phyloP scores from a whole-genome alignment of 441 rosid genomes.

The Iberis amara region DNA sequence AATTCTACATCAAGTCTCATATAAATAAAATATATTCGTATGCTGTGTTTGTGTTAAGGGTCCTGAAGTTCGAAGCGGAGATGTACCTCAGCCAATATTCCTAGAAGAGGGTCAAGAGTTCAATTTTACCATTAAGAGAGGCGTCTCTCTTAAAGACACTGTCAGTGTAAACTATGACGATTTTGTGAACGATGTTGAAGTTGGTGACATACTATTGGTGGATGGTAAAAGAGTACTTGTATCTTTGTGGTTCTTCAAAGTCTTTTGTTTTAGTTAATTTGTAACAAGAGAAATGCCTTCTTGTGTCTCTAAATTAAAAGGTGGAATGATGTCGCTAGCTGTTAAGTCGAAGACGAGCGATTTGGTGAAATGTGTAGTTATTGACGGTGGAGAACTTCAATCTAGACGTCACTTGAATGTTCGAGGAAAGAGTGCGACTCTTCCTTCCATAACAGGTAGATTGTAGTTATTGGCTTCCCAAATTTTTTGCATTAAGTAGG shows the following conservation, averaged over 20 bases:
- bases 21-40: neutral
- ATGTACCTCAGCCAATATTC: conserved; percentile 73
- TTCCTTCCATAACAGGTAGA: conserved; percentile 91
- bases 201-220: conserved; percentile 77
- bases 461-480: conserved; percentile 2
- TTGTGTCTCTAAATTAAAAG: conserved; percentile 33
- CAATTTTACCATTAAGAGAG: conserved; percentile 79
- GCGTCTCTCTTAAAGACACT: conserved; percentile 63
- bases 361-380: conserved; percentile 62
- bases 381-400: conserved; percentile 91
- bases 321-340: conserved; percentile 96
- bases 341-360: conserved; percentile 77
- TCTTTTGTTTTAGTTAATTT: neutral
- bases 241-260: conserved; percentile 3
- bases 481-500: conserved; percentile 5
- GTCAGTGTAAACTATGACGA: conserved; percentile 95
- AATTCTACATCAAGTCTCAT: neutral
- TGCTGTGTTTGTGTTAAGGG: conserved; percentile 45
- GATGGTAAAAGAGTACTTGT: conserved; percentile 51
- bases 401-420: conserved; percentile 95
- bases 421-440: conserved; percentile 89
- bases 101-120: conserved; percentile 83
- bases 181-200: conserved; percentile 84
- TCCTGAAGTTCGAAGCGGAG: conserved; percentile 98
- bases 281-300: conserved; percentile 2